These are phyloP conservation scores for Leccinum uliginosum DNA, from an alignment of 768 basidiomycete genomes.

Conservation along the genomic window DNA sequence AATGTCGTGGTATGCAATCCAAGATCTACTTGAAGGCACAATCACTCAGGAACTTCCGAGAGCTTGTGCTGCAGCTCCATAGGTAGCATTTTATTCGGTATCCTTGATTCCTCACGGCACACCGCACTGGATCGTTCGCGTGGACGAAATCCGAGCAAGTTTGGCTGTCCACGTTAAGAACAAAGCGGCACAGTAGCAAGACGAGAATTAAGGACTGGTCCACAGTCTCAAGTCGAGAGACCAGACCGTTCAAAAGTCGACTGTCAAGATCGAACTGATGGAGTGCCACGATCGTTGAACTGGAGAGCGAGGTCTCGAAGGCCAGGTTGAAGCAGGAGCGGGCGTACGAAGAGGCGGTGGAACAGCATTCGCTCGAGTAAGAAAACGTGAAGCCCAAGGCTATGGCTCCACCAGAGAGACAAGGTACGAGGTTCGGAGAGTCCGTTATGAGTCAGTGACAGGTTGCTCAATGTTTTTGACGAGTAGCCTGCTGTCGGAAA, in stretches of 20 bases:
- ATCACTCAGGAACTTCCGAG: slow-evolving; percentile 81
- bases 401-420: slow-evolving; percentile 61
- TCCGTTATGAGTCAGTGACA: not conserved
- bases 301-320: slow-evolving; percentile 71
- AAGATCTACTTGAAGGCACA: slow-evolving; percentile 76
- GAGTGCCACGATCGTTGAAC: slow-evolving; percentile 47
- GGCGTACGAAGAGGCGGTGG: slow-evolving; percentile 90
- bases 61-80: slow-evolving; percentile 82
- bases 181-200: slow-evolving; percentile 77
- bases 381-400: slow-evolving; percentile 83
- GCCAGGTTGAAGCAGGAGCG: slow-evolving; percentile 85
- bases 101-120: slow-evolving; percentile 35
- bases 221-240: slow-evolving; percentile 86
- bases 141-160: slow-evolving; percentile 77
- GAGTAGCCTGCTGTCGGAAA: slow-evolving; percentile 42
- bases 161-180: slow-evolving; percentile 89
- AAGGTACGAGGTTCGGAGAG: slow-evolving; percentile 43
- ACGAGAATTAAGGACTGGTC: slow-evolving; percentile 84
- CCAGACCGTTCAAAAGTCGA: slow-evolving; percentile 81
- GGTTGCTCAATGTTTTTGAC: not conserved
- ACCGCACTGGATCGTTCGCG: slow-evolving; percentile 81
- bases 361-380: slow-evolving; percentile 78
- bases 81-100: slow-evolving; percentile 42
- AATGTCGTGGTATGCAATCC: slow-evolving; percentile 6
- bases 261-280: slow-evolving; percentile 95